Conservation (phyloP, 768 basidiomycete species). For the Xerocomellus intermedius region DNA sequence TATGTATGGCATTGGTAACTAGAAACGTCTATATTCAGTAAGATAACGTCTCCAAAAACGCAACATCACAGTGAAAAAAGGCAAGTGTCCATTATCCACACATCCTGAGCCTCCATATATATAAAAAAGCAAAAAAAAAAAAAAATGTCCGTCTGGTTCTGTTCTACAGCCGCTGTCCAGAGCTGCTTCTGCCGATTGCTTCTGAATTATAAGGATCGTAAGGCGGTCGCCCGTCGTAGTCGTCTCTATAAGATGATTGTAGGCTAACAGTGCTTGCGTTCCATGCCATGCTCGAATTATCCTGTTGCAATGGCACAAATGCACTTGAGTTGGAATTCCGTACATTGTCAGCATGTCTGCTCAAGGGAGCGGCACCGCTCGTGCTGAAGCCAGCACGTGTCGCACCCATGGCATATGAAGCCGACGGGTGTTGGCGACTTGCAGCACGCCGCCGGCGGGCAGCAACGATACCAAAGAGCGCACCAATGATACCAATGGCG, state of each 20-base stretch:
- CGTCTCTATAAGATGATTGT: constrained; percentile 39
- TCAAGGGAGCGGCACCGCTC: constrained; percentile 20
- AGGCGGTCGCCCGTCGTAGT: constrained; percentile 15
- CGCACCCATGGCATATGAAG: constrained; percentile 41
- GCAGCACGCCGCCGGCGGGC: constrained; percentile 50
- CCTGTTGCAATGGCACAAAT: constrained; percentile 70
- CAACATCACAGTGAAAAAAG: not conserved
- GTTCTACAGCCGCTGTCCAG: constrained; percentile 25
- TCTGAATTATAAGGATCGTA: constrained; percentile 31
- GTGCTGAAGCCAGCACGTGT: constrained; percentile 29
- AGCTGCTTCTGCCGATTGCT: constrained; percentile 26
- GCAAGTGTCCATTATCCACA: constrained; percentile 8
- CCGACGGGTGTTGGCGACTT: constrained; percentile 29
- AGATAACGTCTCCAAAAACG: constrained; percentile 1
- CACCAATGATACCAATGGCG: constrained; percentile 31
- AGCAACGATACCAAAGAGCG: constrained; percentile 44
- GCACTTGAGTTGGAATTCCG: constrained; percentile 65
- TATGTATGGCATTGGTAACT: not conserved
- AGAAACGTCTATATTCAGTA: constrained; percentile 9
- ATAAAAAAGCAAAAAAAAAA: not conserved
- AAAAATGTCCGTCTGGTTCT: not conserved
- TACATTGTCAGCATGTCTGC: constrained; percentile 19
- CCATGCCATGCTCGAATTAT: constrained; percentile 57
- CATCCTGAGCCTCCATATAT: not conserved
- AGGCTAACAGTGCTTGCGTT: constrained; percentile 53